Conservation (phyloP, 495 filamentous ascomycete genomes). For the Lasiosphaeria miniovina region DNA sequence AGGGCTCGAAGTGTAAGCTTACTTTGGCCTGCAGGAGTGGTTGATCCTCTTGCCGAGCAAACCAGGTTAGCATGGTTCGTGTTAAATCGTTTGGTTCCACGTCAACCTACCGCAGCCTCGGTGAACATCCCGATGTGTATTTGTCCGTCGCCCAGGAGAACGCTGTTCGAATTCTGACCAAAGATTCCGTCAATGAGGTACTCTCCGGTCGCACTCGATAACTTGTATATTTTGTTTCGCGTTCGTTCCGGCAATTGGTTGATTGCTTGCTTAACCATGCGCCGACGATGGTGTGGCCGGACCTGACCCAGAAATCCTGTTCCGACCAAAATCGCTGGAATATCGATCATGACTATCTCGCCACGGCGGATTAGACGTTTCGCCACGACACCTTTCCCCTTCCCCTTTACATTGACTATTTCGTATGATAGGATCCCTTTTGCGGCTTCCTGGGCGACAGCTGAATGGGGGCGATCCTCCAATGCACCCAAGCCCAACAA, state of each 20-base stretch:
- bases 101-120: slow-evolving; percentile 33
- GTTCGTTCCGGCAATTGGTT: slow-evolving; percentile 36
- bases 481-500: slow-evolving; percentile 28
- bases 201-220: slow-evolving; percentile 21
- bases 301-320: slow-evolving; percentile 30
- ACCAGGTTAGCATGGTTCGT: slow-evolving; percentile 5
- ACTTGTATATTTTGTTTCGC: slow-evolving; percentile 18
- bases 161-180: slow-evolving; percentile 37
- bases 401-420: slow-evolving; percentile 29
- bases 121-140: slow-evolving; percentile 37
- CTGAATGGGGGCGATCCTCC: slow-evolving; percentile 25
- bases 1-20: slow-evolving; percentile 12
- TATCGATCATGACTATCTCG: slow-evolving; percentile 40
- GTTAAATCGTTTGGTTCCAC: too few species aligned
- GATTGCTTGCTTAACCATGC: slow-evolving; percentile 32
- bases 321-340: slow-evolving; percentile 34
- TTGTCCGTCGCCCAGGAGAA: slow-evolving; percentile 27
- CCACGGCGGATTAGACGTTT: slow-evolving; percentile 31
- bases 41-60: slow-evolving; percentile 34
- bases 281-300: slow-evolving; percentile 30
- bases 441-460: slow-evolving; percentile 9
- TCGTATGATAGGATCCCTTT: slow-evolving; percentile 20
- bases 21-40: slow-evolving; percentile 44
- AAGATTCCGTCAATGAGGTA: slow-evolving; percentile 41
- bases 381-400: slow-evolving; percentile 38